A percentile compares a stretch with the other conserved stretches of the same genome.
These are phyloP conservation scores for Lipomyces oligophaga DNA, from an alignment of 805 yeast species.

Conservation along the genomic window DNA sequence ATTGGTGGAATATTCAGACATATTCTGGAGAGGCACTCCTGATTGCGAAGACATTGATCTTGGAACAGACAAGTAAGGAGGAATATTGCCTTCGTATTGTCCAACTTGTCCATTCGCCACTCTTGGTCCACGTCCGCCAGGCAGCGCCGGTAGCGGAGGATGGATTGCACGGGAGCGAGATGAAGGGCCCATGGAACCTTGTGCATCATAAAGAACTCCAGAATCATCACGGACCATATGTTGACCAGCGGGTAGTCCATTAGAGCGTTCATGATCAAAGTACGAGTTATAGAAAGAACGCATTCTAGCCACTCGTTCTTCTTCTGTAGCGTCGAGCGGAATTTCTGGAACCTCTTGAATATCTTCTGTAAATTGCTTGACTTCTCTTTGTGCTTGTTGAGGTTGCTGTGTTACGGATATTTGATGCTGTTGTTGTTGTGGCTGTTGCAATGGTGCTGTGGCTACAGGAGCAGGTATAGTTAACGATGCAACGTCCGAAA, in stretches of 20 bases:
- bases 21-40: not conserved
- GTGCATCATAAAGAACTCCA: conserved; percentile 6
- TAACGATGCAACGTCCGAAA: not conserved
- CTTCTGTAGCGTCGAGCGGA: too few relatives aligned
- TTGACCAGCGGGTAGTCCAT: not conserved
- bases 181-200: not conserved
- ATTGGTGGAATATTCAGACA: not conserved
- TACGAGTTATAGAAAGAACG: conserved; percentile 25
- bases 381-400: not conserved
- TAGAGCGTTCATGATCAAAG: conserved; percentile 15
- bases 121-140: conserved; percentile 1
- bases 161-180: not conserved
- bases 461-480: conserved; percentile 1
- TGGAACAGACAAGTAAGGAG: not conserved
- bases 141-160: not conserved
- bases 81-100: not conserved
- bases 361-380: conserved; percentile 15
- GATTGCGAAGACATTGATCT: not conserved
- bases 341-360: too few relatives aligned
- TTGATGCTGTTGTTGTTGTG: not conserved
- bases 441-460: too few relatives aligned
- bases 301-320: conserved; percentile 18
- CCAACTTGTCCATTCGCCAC: conserved; percentile 8
- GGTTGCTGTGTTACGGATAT: not conserved
- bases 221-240: conserved; percentile 7